These are phyloP conservation scores for Ogataea methanolica DNA, from an alignment of 805 yeast species.

Conservation along the genomic window DNA sequence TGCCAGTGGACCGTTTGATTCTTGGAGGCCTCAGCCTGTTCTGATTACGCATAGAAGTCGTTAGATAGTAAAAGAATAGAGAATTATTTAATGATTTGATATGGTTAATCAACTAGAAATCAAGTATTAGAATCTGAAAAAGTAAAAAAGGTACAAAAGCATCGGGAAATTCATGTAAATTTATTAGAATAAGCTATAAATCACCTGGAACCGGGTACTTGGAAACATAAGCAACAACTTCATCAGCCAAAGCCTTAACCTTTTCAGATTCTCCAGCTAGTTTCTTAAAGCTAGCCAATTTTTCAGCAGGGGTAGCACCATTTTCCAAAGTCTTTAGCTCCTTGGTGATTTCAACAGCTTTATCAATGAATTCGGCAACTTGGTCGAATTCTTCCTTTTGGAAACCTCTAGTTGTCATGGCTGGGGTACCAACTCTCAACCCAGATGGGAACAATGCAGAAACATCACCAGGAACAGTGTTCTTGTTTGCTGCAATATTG, in stretches of 20 bases:
- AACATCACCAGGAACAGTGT: slow-evolving; percentile 97
- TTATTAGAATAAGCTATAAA: slow-evolving; percentile 19
- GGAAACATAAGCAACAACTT: slow-evolving; percentile 69
- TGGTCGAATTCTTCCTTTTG: slow-evolving; percentile 79
- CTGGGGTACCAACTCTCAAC: slow-evolving; percentile 96
- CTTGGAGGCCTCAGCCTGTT: too few species aligned
- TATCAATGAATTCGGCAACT: slow-evolving; percentile 77
- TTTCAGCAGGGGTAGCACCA: slow-evolving; percentile 54
- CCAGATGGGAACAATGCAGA: slow-evolving; percentile 97
- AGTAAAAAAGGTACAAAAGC: neutral
- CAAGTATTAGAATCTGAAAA: too few species aligned
- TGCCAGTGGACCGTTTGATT: too few species aligned
- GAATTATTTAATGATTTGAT: too few species aligned
- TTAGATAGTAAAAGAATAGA: too few species aligned
- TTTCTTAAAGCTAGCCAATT: slow-evolving; percentile 65
- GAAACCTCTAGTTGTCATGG: slow-evolving; percentile 97
- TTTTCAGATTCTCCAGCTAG: slow-evolving; percentile 61
- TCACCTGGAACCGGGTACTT: slow-evolving; percentile 89
- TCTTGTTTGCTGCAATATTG: slow-evolving; percentile 95
- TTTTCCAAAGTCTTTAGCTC: slow-evolving; percentile 54
- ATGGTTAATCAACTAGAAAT: too few species aligned
- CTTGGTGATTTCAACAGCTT: slow-evolving; percentile 66
- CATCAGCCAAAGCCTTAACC: slow-evolving; percentile 56
- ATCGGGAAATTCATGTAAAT: neutral
- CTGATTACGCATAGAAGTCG: too few species aligned